Base-by-base conservation (phyloP, 2,329 filamentous ascomycete species). In the Epicoccum nigrum region DNA sequence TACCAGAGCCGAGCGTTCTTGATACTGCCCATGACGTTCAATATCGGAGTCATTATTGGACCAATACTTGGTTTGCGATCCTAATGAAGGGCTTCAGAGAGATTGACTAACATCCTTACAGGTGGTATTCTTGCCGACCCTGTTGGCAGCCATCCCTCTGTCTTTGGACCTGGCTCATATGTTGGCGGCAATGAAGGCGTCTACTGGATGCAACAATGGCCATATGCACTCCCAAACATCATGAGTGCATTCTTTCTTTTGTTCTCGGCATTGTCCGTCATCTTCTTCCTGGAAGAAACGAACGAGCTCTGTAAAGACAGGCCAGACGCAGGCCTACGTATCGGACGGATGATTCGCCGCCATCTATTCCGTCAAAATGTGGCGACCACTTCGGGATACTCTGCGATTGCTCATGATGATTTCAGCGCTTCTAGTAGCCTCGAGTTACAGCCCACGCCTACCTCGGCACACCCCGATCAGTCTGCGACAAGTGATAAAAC, bases 41-140 rank as follows among this genome's bases (percentile, higher is more conserved):
- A 89, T 60, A 71, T 80, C 40, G 78, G 78, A 0, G 76, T 80
- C 6, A 78, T 80, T 13, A 68, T 81, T 35, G 78, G 73, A 0
- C 73, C 73, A 0, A 67, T 75, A 4, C 53, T 75, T 1, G 72
- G 72, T 73, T 61, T 31, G 56, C 28, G 38, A 25, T 25, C 30
- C 5, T 7, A 12, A 5, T 34, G 8, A 23, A 5, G 19, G 2
- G 15, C 11, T 17, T 11, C 2, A 16, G 11, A 9, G 2, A 16
- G 1, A 4, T 27, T 43, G 23, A 45, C 53, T 70, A 39, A 69
- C 65, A 62, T 40, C 77, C 80, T 16, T 6, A 37, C 74, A 73
- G 87, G 88, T 34, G 88, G 88, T 21, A 70, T 88, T 41, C 74
- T 91, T 21, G 86, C 88, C 13, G 85, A 90, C 60, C 87, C 88